Conservation (phyloP, 805 yeast species). For the Candida xyloterini region DNA sequence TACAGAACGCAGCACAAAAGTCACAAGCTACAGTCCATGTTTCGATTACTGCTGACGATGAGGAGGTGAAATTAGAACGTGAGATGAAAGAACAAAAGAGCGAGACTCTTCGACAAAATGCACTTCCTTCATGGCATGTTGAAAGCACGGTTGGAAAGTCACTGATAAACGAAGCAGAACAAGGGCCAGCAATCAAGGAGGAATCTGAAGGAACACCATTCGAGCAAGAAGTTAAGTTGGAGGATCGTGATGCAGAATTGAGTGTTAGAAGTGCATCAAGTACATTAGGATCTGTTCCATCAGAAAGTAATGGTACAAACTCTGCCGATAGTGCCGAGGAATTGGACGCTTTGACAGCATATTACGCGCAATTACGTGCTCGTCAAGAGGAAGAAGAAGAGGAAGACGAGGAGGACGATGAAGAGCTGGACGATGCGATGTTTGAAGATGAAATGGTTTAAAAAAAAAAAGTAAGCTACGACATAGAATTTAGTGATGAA, state of each 20-base stretch:
- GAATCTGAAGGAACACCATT: slow-evolving; percentile 22
- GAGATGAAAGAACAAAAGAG: slow-evolving; percentile 64
- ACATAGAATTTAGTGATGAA: background rate
- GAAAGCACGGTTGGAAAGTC: slow-evolving; percentile 82
- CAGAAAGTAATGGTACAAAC: slow-evolving; percentile 18
- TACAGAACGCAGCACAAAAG: slow-evolving; percentile 37
- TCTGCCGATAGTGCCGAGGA: slow-evolving; percentile 57
- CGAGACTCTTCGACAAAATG: slow-evolving; percentile 80
- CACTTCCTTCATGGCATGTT: slow-evolving; percentile 95
- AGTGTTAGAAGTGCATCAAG: slow-evolving; percentile 5
- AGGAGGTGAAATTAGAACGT: slow-evolving; percentile 59
- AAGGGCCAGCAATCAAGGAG: slow-evolving; percentile 37
- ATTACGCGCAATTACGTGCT: slow-evolving; percentile 73
- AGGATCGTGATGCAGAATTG: slow-evolving; percentile 6
- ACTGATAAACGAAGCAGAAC: slow-evolving; percentile 53
- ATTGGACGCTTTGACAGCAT: slow-evolving; percentile 69
- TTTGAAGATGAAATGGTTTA: slow-evolving; percentile 14
- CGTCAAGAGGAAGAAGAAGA: slow-evolving; percentile 60
- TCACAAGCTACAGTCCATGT: slow-evolving; percentile 88
- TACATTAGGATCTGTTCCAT: slow-evolving; percentile 8
- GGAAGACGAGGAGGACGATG: slow-evolving; percentile 40
- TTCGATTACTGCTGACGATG: slow-evolving; percentile 84
- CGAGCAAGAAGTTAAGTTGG: slow-evolving; percentile 18
- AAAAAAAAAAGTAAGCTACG: background rate
- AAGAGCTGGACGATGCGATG: slow-evolving; percentile 28